These are phyloP conservation scores for Roridomyces roridus DNA, from an alignment of 768 basidiomycete species.

Conservation along the genomic window DNA sequence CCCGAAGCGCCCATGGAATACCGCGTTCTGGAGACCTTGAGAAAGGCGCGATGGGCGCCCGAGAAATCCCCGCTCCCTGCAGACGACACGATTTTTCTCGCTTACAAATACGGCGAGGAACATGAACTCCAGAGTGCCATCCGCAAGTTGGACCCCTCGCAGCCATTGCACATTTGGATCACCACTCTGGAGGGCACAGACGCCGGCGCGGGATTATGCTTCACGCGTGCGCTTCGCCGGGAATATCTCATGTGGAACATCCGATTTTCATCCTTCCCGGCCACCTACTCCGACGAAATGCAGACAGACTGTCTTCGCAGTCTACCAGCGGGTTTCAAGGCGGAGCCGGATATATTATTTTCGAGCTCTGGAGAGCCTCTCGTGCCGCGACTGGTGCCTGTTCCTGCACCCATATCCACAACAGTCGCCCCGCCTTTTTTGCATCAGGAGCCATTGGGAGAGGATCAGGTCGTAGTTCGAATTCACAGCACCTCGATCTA, in stretches of 20 bases:
- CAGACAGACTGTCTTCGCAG: not conserved
- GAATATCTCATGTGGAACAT: constrained; percentile 9
- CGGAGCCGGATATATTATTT: not conserved
- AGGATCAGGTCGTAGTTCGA: not conserved
- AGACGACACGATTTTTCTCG: not conserved
- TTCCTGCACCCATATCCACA: too few species aligned
- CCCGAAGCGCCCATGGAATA: too few species aligned
- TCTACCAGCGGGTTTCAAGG: not conserved
- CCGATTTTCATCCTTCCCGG: constrained; percentile 2
- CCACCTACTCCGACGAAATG: not conserved
- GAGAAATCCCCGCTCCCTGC: not conserved
- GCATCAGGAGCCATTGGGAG: too few species aligned
- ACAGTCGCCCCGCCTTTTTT: too few species aligned
- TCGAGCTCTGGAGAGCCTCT: not conserved
- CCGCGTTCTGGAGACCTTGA: too few species aligned
- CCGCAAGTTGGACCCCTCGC: not conserved
- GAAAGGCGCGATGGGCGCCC: too few species aligned
- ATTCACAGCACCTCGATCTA: not conserved
- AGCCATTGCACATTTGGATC: constrained; percentile 1
- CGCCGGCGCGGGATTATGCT: not conserved
- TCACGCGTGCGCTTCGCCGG: not conserved
- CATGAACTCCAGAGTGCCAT: not conserved
- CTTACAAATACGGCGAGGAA: not conserved
- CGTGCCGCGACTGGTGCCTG: constrained; percentile 3
- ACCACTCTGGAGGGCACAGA: not conserved